These are phyloP conservation scores for Actinidia polygama DNA, from an alignment of 179 eudicot genomes.

Conservation along the genomic window DNA sequence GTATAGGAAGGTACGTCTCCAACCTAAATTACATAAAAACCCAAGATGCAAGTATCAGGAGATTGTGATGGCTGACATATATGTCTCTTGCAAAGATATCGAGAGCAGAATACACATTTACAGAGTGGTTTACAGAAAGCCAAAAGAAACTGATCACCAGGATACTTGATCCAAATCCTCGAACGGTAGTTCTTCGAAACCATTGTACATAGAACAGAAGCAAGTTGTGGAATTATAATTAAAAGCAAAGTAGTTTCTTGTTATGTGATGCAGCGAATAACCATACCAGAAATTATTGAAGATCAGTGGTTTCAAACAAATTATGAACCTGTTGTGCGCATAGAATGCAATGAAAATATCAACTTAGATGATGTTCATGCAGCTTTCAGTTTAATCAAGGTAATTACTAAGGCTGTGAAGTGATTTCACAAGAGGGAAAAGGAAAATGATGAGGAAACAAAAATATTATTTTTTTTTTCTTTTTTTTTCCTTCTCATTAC, in stretches of 20 bases:
- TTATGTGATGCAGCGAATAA: slow-evolving; percentile 47
- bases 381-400: slow-evolving; percentile 41
- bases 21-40: not conserved
- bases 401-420: slow-evolving; percentile 14
- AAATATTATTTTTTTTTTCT: no score
- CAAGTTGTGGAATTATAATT: not conserved
- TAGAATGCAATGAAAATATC: slow-evolving; percentile 31
- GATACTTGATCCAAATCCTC: slow-evolving; percentile 43
- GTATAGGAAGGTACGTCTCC: slow-evolving; percentile 47
- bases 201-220: not conserved
- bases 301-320: slow-evolving; percentile 58
- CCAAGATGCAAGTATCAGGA: not conserved
- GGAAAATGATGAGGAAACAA: no score
- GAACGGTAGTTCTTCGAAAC: slow-evolving; percentile 33
- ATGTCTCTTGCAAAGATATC: slow-evolving; percentile 37
- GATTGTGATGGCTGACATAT: not conserved
- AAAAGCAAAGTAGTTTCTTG: slow-evolving; percentile 3
- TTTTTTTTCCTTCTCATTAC: no score
- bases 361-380: slow-evolving; percentile 38
- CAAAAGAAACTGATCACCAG: slow-evolving; percentile 49
- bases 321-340: slow-evolving; percentile 45
- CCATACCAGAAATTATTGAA: slow-evolving; percentile 48
- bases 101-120: slow-evolving; percentile 48
- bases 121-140: slow-evolving; percentile 52
- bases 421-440: no score